These are phyloP conservation scores for Tylopilus subfusipes DNA, from an alignment of 768 basidiomycete genomes.

Conservation along the genomic window DNA sequence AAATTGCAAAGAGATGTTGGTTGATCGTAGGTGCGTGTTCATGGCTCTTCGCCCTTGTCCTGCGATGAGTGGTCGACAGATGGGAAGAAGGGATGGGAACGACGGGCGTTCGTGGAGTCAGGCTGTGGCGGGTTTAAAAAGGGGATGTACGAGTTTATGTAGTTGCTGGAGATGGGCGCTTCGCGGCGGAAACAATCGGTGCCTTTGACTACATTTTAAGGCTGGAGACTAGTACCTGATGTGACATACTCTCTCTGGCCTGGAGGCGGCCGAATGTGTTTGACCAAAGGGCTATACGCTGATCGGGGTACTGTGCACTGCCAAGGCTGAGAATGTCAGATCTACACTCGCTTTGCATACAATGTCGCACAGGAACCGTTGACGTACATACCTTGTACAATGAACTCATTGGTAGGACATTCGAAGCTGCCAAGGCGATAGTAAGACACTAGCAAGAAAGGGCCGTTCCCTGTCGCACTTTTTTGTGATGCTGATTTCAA, in stretches of 20 bases:
- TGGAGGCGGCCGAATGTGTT: background rate
- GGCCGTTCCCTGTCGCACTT: background rate
- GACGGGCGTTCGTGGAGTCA: constrained; percentile 7
- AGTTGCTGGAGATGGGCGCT: constrained; percentile 17
- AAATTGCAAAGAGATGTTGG: constrained; percentile 11
- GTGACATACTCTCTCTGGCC: background rate
- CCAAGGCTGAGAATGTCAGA: background rate
- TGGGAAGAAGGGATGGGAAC: background rate
- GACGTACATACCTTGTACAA: background rate
- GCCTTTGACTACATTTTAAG: background rate
- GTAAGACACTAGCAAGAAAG: background rate
- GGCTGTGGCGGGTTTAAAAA: constrained; percentile 13
- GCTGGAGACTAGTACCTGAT: background rate
- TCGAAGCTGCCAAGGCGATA: background rate
- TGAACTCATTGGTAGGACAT: background rate
- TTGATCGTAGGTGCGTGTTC: constrained; percentile 9
- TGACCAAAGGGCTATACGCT: background rate
- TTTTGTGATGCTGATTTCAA: background rate
- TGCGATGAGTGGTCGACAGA: background rate
- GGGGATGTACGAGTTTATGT: constrained; percentile 4
- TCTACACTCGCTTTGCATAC: background rate
- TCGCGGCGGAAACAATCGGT: background rate
- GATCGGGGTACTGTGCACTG: background rate
- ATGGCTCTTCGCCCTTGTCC: background rate
- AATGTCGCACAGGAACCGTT: background rate